Conservation (phyloP, 2,329 filamentous ascomycete genomes). For the Cytospora paraplurivora region DNA sequence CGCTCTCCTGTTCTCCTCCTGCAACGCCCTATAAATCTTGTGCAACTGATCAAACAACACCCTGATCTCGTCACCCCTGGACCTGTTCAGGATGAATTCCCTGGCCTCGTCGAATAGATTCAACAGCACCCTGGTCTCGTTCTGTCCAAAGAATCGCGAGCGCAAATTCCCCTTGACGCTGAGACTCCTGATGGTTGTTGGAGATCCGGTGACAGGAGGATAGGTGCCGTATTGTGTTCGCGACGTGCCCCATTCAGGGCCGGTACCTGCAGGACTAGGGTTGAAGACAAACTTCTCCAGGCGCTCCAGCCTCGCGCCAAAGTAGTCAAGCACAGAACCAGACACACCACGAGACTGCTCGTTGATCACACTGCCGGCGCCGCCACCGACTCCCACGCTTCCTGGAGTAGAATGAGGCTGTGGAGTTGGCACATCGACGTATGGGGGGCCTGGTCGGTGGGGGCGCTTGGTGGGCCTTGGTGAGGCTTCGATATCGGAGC, state of each 20-base stretch:
- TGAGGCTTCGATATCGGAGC: conserved; percentile 36
- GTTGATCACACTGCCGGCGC: conserved; percentile 16
- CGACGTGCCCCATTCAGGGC: conserved; percentile 20
- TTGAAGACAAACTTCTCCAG: conserved; percentile 52
- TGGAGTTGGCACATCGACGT: conserved; percentile 20
- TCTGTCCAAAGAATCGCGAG: conserved; percentile 57
- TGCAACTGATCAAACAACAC: conserved; percentile 50
- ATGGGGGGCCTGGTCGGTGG: conserved; percentile 29
- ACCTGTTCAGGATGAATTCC: conserved; percentile 49
- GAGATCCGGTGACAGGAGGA: conserved; percentile 33
- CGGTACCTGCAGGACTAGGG: conserved; percentile 22
- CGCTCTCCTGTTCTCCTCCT: conserved; percentile 49
- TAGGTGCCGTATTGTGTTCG: conserved; percentile 27
- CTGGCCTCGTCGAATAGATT: conserved; percentile 59
- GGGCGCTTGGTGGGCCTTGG: conserved; percentile 40
- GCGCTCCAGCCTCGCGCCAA: conserved; percentile 53
- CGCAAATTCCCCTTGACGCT: conserved; percentile 51
- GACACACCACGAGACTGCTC: conserved; percentile 32
- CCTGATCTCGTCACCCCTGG: conserved; percentile 43
- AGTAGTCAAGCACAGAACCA: conserved; percentile 46
- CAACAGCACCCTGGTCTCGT: conserved; percentile 53
- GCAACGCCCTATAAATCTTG: conserved; percentile 50
- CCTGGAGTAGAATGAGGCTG: conserved; percentile 11
- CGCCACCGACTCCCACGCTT: conserved; percentile 6
- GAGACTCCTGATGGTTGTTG: conserved; percentile 52